Percentiles rank a stretch among this genome's conserved stretches.
These are phyloP conservation scores for Rhodamnia argentea DNA, from an alignment of 345 rosid species.

Conservation along the genomic window DNA sequence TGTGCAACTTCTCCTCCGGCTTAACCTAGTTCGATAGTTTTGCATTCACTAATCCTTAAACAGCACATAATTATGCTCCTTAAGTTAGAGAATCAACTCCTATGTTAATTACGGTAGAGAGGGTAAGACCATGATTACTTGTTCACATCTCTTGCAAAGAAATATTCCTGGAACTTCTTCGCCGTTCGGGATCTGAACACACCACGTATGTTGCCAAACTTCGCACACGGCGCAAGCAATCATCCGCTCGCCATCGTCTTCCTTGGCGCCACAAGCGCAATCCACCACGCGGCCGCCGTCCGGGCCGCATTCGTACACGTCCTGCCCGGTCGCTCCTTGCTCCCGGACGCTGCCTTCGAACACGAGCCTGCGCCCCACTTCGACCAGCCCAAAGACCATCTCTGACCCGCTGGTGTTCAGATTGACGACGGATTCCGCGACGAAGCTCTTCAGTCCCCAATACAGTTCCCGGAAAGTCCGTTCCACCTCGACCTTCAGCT, in stretches of 20 bases:
- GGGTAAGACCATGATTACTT: conserved; percentile 48
- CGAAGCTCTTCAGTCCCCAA: conserved; percentile 51
- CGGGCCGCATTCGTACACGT: conserved; percentile 17
- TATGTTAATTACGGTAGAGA: conserved; percentile 30
- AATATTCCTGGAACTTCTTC: conserved; percentile 65
- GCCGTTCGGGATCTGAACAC: conserved; percentile 55
- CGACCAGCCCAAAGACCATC: conserved; percentile 27
- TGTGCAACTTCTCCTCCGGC: neutral
- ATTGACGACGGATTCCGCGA: conserved; percentile 29
- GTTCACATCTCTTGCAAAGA: conserved; percentile 79
- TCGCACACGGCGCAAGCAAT: conserved; percentile 79
- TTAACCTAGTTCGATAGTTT: neutral
- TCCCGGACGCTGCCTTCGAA: conserved; percentile 36
- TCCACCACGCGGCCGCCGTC: conserved; percentile 23
- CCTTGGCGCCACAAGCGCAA: conserved; percentile 62
- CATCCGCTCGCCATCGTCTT: conserved; percentile 83
- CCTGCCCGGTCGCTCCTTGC: conserved; percentile 5
- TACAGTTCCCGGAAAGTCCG: conserved; percentile 54
- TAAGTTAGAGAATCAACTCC: neutral
- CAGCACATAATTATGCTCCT: neutral
- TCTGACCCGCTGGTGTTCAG: conserved; percentile 24
- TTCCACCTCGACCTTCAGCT: conserved; percentile 53
- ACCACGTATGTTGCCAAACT: conserved; percentile 83
- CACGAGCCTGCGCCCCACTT: conserved; percentile 32
- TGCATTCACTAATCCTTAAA: neutral